These are phyloP conservation scores for Silybum marianum DNA, from an alignment of 129 eudicot genomes.

Conservation along the genomic window DNA sequence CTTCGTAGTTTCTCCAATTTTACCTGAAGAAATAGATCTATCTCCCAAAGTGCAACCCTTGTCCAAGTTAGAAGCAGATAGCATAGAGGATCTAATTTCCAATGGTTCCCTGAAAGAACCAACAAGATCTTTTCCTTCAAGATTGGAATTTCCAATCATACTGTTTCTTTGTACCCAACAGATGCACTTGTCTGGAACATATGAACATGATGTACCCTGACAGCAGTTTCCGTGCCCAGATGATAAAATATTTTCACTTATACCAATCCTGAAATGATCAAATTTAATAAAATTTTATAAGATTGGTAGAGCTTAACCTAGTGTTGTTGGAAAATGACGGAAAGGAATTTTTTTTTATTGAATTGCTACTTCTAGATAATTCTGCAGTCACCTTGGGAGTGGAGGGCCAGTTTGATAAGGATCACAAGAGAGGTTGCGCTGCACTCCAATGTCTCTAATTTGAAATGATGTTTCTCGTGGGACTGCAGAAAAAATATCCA, in stretches of 20 bases:
- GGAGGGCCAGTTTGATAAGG: slow-evolving; percentile 36
- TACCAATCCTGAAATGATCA: slow-evolving; percentile 37
- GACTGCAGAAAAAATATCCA: slow-evolving; percentile 20
- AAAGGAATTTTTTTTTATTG: background rate
- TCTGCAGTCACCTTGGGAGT: slow-evolving; percentile 44
- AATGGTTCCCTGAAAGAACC: slow-evolving; percentile 34
- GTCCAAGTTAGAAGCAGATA: slow-evolving; percentile 30
- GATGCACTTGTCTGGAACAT: slow-evolving; percentile 37
- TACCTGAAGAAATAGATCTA: slow-evolving; percentile 24
- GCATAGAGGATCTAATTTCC: slow-evolving; percentile 25
- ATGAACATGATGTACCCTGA: slow-evolving; percentile 42
- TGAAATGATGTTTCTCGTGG: slow-evolving; percentile 31
- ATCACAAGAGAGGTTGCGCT: slow-evolving; percentile 18
- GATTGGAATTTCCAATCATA: slow-evolving; percentile 26
- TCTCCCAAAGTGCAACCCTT: slow-evolving; percentile 27
- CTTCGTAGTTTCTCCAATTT: slow-evolving; percentile 27
- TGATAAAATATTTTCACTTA: slow-evolving; percentile 29
- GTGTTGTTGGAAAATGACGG: background rate
- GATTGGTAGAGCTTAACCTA: background rate
- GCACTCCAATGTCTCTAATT: slow-evolving; percentile 24
- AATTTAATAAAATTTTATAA: background rate
- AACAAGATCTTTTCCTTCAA: slow-evolving; percentile 16
- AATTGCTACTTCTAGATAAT: slow-evolving; percentile 23
- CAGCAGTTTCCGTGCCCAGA: slow-evolving; percentile 33
- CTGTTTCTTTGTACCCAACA: slow-evolving; percentile 30